These are phyloP conservation scores for Hericium erinaceus DNA, from an alignment of 768 basidiomycete species.

Conservation along the genomic window DNA sequence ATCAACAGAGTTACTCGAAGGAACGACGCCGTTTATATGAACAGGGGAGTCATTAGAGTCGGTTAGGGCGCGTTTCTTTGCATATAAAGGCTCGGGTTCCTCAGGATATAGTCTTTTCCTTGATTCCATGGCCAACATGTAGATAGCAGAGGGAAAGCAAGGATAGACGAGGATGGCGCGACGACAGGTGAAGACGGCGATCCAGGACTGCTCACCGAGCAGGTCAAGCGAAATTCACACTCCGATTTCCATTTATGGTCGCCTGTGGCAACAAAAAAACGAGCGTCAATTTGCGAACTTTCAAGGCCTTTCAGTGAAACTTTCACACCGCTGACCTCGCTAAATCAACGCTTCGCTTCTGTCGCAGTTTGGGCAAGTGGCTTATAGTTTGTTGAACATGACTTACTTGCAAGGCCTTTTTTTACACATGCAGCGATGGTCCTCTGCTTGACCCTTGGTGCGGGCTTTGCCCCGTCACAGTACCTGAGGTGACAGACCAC, in stretches of 20 bases:
- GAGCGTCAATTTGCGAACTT: neutral
- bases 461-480: too few relatives aligned
- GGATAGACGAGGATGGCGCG: neutral
- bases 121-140: constrained; percentile 13
- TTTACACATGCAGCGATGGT: too few relatives aligned
- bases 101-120: constrained; percentile 15
- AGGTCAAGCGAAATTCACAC: neutral
- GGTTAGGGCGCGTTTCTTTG: constrained; percentile 21
- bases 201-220: neutral
- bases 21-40: constrained; percentile 15
- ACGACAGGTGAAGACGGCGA: neutral
- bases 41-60: constrained; percentile 16
- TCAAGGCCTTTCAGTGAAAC: too few relatives aligned
- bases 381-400: too few relatives aligned
- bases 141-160: neutral
- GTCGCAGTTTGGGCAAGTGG: too few relatives aligned
- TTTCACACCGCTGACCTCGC: too few relatives aligned
- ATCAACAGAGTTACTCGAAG: neutral
- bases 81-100: constrained; percentile 13
- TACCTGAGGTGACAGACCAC: too few relatives aligned
- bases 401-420: too few relatives aligned
- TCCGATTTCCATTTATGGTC: neutral
- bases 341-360: too few relatives aligned
- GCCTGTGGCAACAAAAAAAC: neutral
- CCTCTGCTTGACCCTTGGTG: too few relatives aligned